Conservation (phyloP, 768 basidiomycete species). For the Amanita rimosa region DNA sequence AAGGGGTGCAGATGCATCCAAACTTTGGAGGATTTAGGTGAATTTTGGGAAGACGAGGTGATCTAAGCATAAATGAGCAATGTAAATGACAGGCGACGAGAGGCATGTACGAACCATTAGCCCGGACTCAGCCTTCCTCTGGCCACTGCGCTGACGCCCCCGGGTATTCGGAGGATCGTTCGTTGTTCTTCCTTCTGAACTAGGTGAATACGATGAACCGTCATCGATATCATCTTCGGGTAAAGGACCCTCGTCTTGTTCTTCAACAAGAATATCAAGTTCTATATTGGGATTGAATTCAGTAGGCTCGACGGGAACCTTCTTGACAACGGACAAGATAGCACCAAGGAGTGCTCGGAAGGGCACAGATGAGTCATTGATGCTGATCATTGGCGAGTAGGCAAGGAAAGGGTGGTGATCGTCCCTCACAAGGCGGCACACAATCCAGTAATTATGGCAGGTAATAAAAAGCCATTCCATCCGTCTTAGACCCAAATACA, state of each 20-base stretch:
- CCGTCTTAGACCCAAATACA: constrained; percentile 11
- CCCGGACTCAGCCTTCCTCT: background rate
- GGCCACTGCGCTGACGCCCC: constrained; percentile 6
- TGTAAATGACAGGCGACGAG: background rate
- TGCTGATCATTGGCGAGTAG: constrained; percentile 12
- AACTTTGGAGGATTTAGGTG: constrained; percentile 9
- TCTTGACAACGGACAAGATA: constrained; percentile 11
- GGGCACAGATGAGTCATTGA: constrained; percentile 12
- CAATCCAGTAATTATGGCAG: constrained; percentile 14
- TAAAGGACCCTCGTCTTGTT: constrained; percentile 11
- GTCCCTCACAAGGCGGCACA: constrained; percentile 4
- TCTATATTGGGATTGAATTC: constrained; percentile 10
- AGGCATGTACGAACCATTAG: constrained; percentile 8
- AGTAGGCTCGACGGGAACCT: constrained; percentile 8
- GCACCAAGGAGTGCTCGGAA: constrained; percentile 12
- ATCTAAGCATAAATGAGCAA: constrained; percentile 7
- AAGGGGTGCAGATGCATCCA: constrained; percentile 8
- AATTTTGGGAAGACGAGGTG: constrained; percentile 10
- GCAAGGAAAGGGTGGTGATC: constrained; percentile 11
- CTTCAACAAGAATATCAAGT: too few species aligned
- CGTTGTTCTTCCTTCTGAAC: constrained; percentile 8
- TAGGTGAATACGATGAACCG: constrained; percentile 9
- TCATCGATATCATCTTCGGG: constrained; percentile 9
- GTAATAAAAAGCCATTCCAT: constrained; percentile 13
- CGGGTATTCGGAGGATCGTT: constrained; percentile 7